Evolutionary conservation across 306 rosid genomes (phyloP).

Genomic region (Aeschynomene evenia): DNA sequence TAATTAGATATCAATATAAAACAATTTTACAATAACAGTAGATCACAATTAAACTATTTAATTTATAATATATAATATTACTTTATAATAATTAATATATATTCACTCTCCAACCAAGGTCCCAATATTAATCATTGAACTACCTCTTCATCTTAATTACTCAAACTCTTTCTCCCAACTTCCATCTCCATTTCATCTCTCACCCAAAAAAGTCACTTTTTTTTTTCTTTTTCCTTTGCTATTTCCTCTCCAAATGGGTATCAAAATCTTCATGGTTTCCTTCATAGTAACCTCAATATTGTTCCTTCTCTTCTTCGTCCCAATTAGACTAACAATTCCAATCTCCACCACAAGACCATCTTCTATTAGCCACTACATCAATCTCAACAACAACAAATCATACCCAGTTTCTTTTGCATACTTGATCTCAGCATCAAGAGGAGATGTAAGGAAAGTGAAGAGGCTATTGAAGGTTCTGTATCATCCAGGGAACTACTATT

Average conservation of each 20-base stretch:
- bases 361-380: conserved; percentile 16
- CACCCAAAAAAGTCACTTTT: no score
- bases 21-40: no score
- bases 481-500: conserved; percentile 83
- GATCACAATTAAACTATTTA: no score
- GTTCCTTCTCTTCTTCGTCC: conserved; percentile 51
- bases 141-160: conserved; percentile 12
- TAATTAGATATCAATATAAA: no score
- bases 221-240: no score
- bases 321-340: conserved; percentile 61
- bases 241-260: conserved; percentile 68
- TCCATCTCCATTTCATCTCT: conserved; percentile 6
- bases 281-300: conserved; percentile 51
- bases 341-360: conserved; percentile 43
- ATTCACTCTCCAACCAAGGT: not conserved
- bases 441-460: conserved; percentile 60
- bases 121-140: conserved; percentile 24
- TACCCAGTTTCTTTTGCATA: conserved; percentile 74
- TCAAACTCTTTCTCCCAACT: not conserved
- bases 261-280: conserved; percentile 53
- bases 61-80: no score
- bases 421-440: conserved; percentile 80
- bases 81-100: no score
- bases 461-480: conserved; percentile 63
- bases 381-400: conserved; percentile 30